Evolutionary conservation across 441 rosid genomes (phyloP).

Genomic region (Geranium incanum): DNA sequence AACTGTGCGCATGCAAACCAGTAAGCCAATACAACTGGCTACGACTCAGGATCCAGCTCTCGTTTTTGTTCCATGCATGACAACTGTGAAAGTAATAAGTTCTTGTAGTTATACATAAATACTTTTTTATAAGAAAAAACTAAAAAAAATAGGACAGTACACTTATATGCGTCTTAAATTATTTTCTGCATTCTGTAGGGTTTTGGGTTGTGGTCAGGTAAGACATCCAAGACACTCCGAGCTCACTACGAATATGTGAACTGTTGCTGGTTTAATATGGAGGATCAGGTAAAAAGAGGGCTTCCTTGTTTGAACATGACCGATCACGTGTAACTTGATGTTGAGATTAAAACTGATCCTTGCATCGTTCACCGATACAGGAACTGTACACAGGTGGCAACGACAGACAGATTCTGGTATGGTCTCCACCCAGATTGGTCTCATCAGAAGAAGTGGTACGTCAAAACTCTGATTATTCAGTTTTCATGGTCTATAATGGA

Average conservation of each 20-base stretch:
- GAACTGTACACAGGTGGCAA: constrained; percentile 79
- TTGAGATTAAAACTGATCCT: too few species aligned
- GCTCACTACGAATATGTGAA: constrained; percentile 76
- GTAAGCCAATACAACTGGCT: constrained; percentile 62
- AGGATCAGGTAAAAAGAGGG: constrained; percentile 54
- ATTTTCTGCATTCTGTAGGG: constrained; percentile 39
- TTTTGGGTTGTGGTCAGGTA: constrained; percentile 79
- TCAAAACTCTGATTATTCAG: constrained; percentile 1
- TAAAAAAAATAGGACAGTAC: background rate
- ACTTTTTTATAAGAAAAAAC: background rate
- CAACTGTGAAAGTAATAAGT: constrained; percentile 54
- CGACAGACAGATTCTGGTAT: constrained; percentile 79
- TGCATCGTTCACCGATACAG: constrained; percentile 28
- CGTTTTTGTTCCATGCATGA: constrained; percentile 82
- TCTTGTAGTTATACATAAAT: constrained; percentile 8
- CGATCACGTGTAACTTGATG: background rate
- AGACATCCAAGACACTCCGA: constrained; percentile 41
- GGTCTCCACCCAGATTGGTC: constrained; percentile 56
- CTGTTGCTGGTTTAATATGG: constrained; percentile 70
- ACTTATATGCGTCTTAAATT: background rate
- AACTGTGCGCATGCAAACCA: constrained; percentile 70
- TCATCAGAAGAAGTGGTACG: constrained; percentile 33
- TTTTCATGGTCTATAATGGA: background rate
- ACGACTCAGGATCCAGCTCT: constrained; percentile 55
- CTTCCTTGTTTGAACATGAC: constrained; percentile 9